Evolutionary conservation across 176 grass and related monocot genomes (phyloP).

Genomic region (Bothriochloa decipiens): DNA sequence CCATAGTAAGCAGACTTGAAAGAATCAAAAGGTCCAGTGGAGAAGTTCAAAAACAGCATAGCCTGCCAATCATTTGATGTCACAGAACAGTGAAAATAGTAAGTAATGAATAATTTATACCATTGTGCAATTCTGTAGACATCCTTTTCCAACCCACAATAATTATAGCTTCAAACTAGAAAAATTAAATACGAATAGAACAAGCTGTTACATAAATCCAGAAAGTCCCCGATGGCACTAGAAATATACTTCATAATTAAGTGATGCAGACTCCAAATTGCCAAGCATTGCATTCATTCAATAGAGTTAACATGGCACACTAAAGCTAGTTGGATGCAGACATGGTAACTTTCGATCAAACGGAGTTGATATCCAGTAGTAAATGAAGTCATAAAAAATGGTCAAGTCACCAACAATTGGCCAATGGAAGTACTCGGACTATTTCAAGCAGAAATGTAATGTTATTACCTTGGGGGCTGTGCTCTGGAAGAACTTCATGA

Average conservation of each 20-base stretch:
- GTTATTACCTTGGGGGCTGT: constrained; percentile 62
- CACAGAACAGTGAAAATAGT: constrained; percentile 24
- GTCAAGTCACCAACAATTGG: background rate
- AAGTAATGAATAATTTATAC: background rate
- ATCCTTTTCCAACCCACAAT: background rate
- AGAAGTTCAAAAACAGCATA: constrained; percentile 90
- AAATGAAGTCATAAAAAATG: background rate
- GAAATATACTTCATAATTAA: background rate
- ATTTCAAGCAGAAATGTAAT: background rate
- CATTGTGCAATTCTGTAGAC: background rate
- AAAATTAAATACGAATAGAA: background rate
- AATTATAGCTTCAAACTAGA: background rate
- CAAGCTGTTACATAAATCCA: background rate
- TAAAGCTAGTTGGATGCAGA: background rate
- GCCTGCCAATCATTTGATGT: constrained; percentile 50
- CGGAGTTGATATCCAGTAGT: background rate
- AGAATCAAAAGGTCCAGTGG: constrained; percentile 62
- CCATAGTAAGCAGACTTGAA: constrained; percentile 69
- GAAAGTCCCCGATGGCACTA: background rate
- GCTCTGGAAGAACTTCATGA: constrained; percentile 81
- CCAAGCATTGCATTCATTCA: background rate
- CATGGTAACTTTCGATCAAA: background rate
- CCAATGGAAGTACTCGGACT: background rate
- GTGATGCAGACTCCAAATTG: background rate
- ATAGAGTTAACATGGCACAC: background rate